Base-by-base conservation (phyloP, 1,284 basidiomycete genomes). In the Porogramme epimiltina region DNA sequence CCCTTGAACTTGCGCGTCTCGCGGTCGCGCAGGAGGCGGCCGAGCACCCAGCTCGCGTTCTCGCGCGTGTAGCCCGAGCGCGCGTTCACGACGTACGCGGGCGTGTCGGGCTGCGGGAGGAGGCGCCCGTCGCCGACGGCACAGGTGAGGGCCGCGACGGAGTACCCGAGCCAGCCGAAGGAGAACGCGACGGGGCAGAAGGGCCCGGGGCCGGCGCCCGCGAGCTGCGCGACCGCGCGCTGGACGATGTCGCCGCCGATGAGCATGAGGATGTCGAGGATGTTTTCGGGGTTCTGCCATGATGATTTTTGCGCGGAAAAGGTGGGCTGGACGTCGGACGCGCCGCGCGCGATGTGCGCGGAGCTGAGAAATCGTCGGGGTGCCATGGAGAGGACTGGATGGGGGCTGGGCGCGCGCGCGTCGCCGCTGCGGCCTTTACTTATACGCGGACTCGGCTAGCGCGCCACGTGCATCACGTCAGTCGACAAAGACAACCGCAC, bases 151-250 rank as follows among this genome's bases (percentile, higher is more conserved):
- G 67, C 60, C 40, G 50, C 58, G 52, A 73, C 57, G n/a, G 68
- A 63, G 47, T 72, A 73, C 15, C 65, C 65, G 31, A 71, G 67
- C 70, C 70, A 73, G 26, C 71, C 70, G 54, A 73, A 72, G n/a
- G 66, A 69, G 55, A 72, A 71, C 13, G 70, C 69, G 40, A 71
- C 66, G 10, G 71, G 71, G 33, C 60, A 59, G 53, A 70, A 58
- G 49, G 43, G 51, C 42, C 58, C 49, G 5, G 59, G 56, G 22
- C 56, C 55, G 37, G 56, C 54, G 4, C 63, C 62, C 28, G 63
- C 57, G 39, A 71, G 64, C 49, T 70, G 68, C 10, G 70, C 67
- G 37, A 73, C 54, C 2, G 69, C 66, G 31, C 60, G 53, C 47
- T 66, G 65, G 45, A 71, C 65, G 53, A 71, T 64, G 54, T 72